These are phyloP conservation scores for Phytophthora brassicae DNA, from an alignment of 352 stramenopile genomes.

Conservation along the genomic window DNA sequence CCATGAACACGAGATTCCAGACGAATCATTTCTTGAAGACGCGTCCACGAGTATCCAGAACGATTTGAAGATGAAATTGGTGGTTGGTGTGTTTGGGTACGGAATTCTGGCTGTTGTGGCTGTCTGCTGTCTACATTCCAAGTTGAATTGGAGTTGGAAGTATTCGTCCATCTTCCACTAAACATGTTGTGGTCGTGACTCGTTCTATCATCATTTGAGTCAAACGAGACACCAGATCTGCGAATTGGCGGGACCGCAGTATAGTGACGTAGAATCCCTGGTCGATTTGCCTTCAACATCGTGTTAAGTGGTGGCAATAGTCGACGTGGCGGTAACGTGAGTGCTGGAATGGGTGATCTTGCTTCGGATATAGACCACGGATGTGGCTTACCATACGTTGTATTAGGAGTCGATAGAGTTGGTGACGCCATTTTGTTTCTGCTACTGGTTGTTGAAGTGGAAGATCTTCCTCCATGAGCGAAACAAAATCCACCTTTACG, in stretches of 20 bases:
- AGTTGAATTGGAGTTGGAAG: not conserved
- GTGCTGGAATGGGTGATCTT: constrained; percentile 28
- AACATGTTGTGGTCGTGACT: constrained; percentile 4
- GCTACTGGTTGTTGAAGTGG: constrained; percentile 9
- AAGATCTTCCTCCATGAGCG: constrained; percentile 63
- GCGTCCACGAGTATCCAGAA: constrained; percentile 73
- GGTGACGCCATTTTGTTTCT: constrained; percentile 21
- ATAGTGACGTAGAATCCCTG: constrained; percentile 20
- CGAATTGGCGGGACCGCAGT: constrained; percentile 37
- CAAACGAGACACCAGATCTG: constrained; percentile 14
- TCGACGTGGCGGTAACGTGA: constrained; percentile 29
- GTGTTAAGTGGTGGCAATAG: constrained; percentile 33
- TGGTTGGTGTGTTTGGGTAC: constrained; percentile 4
- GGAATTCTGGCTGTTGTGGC: not conserved
- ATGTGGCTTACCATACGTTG: constrained; percentile 7
- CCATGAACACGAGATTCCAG: constrained; percentile 68
- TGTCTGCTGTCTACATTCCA: constrained; percentile 2
- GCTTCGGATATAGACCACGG: constrained; percentile 15
- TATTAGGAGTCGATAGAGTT: constrained; percentile 10
- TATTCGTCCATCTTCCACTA: constrained; percentile 11
- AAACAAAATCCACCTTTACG: constrained; percentile 84
- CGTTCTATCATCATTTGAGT: not conserved
- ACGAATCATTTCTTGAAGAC: constrained; percentile 72
- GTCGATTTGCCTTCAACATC: constrained; percentile 34
- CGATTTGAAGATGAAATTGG: constrained; percentile 17